Evolutionary conservation across 768 basidiomycete genomes (phyloP).

Genomic region (Gloeophyllum trabeum): DNA sequence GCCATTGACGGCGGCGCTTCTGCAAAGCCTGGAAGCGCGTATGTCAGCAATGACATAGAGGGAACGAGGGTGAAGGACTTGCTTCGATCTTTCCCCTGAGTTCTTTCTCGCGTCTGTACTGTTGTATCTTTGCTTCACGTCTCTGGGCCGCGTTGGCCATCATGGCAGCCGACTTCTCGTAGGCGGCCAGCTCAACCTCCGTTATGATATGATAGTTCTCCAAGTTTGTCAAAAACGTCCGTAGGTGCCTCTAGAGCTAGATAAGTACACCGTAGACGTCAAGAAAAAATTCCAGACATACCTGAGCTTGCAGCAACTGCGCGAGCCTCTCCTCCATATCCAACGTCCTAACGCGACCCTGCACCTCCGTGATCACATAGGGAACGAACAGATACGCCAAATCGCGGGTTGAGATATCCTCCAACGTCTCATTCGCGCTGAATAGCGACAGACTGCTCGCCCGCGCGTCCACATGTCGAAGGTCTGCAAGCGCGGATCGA

Average conservation of each 20-base stretch:
- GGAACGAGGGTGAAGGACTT: conserved; percentile 6
- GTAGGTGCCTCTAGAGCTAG: conserved; percentile 32
- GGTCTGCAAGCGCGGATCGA: conserved; percentile 39
- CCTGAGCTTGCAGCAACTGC: conserved; percentile 45
- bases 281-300: conserved; percentile 21
- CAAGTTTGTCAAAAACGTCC: conserved; percentile 34
- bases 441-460: conserved; percentile 59
- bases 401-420: conserved; percentile 73
- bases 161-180: conserved; percentile 33
- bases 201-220: conserved; percentile 61
- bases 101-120: conserved; percentile 81
- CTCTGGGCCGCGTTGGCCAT: conserved; percentile 56
- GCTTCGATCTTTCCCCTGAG: conserved; percentile 65
- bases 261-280: background rate
- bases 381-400: conserved; percentile 68
- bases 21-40: conserved; percentile 39
- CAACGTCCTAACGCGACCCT: conserved; percentile 43
- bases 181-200: conserved; percentile 44
- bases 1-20: conserved; percentile 35
- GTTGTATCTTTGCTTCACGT: conserved; percentile 84
- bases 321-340: conserved; percentile 48
- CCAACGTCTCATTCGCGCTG: conserved; percentile 73
- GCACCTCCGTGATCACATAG: conserved; percentile 54
- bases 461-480: conserved; percentile 39
- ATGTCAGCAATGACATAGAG: background rate